Base-by-base conservation (phyloP, 2,329 filamentous ascomycete species). In the Sclerotinia sclerotiorum region DNA sequence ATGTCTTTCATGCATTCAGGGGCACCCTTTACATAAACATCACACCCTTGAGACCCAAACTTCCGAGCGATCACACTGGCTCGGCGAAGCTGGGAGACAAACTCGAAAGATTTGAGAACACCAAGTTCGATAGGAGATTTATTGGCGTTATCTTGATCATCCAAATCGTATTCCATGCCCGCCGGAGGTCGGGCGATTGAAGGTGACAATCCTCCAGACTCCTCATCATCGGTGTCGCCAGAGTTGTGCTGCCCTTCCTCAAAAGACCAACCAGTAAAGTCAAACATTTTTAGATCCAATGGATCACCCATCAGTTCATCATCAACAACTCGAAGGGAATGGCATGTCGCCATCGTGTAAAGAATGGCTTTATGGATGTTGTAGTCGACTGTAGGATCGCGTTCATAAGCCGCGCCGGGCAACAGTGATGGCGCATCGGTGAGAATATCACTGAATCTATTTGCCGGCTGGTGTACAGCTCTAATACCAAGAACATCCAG, bases 1-100 rank as follows among this genome's bases (percentile, higher is more conserved):
- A 99, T 98, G 29, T 95, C 93, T 72, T 90, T 91, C 90, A 99
- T 97, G 74, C 93, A 94, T 79, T 99, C 95, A 1, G 95, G 95
- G 8, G 96, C 95, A 44, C 95, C 95, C 79, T 99, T 99, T 70
- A 98, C 94, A 78, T 93, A 99, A 52, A 98, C 86, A 74, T 93
- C 90, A 56, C 90, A 94, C 70, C 91, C 93, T 73, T 88, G 89
- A 70, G 92, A 88, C 6, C 94, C 93, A 77, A 97, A 97, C 61
- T 92, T 90, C 67, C 94, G 87, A 21, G 97, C 93, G 70, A 99
- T 86, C 21, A 98, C 95, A 80, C 94, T 98, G 15, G 95, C 93
- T 74, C 95, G 88, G 69, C 95, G 89, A 46, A 99, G 84, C 61
- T 97, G 92, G 1, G 95, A 97, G 10, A 97, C 90, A 75, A 99